These are phyloP conservation scores for Hirschfeldia incana DNA, from an alignment of 345 rosid species.

Conservation along the genomic window DNA sequence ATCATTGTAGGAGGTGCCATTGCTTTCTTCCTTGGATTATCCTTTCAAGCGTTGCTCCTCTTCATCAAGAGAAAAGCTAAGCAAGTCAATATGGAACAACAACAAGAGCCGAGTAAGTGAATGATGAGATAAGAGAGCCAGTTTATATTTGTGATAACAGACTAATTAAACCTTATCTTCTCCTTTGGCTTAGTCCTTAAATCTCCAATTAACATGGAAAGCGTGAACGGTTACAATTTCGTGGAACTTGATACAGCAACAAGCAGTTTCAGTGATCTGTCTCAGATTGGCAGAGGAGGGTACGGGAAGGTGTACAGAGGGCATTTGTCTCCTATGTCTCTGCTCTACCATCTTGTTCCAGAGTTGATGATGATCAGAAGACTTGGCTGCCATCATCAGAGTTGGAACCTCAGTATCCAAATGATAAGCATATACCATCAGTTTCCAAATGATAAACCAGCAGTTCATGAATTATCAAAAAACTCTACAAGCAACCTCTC, in stretches of 20 bases:
- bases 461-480: no score
- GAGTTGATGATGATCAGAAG: no score
- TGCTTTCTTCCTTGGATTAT: constrained; percentile 24
- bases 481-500: no score
- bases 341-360: no score
- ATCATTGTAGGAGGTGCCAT: constrained; percentile 31
- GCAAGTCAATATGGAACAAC: background rate
- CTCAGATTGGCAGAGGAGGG: constrained; percentile 56
- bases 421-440: no score
- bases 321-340: constrained; percentile 17
- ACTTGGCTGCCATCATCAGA: no score
- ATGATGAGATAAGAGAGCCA: background rate
- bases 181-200: constrained; percentile 30
- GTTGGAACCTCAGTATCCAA: no score
- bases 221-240: constrained; percentile 48
- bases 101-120: constrained; percentile 28
- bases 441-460: no score
- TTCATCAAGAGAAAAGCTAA: constrained; percentile 12
- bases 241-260: constrained; percentile 49
- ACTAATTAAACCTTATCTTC: background rate
- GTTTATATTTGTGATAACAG: background rate
- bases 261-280: constrained; percentile 32
- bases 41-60: constrained; percentile 11
- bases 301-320: constrained; percentile 62
- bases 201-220: constrained; percentile 42